Evolutionary conservation across 1,284 basidiomycete genomes (phyloP).

Genomic region (Trichosporon ovoides): DNA sequence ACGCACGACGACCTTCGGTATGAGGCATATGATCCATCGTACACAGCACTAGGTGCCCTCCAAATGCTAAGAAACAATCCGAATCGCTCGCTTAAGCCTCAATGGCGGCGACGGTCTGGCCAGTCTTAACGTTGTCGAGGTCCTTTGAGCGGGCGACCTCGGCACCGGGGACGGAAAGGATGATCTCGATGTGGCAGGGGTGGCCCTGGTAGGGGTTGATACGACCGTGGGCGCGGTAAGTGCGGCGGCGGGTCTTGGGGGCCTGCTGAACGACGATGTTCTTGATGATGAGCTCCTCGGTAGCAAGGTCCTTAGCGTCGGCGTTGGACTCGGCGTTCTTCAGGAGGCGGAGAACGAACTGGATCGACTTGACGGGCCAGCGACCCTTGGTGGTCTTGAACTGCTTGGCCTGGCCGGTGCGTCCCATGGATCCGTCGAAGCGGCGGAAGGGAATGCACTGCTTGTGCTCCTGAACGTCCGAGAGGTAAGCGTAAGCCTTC

Average conservation of each 20-base stretch:
- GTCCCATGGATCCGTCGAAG: slow-evolving; percentile 94
- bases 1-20: background rate
- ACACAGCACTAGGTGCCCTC: slow-evolving; percentile 33
- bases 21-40: slow-evolving; percentile 43
- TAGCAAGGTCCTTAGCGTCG: slow-evolving; percentile 91
- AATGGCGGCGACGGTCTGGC: slow-evolving; percentile 48
- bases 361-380: slow-evolving; percentile 99
- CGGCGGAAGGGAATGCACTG: slow-evolving; percentile 96
- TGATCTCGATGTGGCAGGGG: slow-evolving; percentile 92
- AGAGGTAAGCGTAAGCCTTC: slow-evolving; percentile 94
- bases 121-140: slow-evolving; percentile 55
- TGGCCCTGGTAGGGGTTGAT: slow-evolving; percentile 88
- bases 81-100: slow-evolving; percentile 42
- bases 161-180: slow-evolving; percentile 68
- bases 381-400: slow-evolving; percentile 98
- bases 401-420: slow-evolving; percentile 94
- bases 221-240: slow-evolving; percentile 97
- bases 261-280: slow-evolving; percentile 99
- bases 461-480: slow-evolving; percentile 93
- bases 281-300: slow-evolving; percentile 89
- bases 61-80: slow-evolving; percentile 23
- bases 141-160: slow-evolving; percentile 88
- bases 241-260: slow-evolving; percentile 98
- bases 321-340: slow-evolving; percentile 99
- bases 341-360: slow-evolving; percentile 87